Conservation (phyloP, 163 green algal species). For the Smithsoniella earleae region DNA sequence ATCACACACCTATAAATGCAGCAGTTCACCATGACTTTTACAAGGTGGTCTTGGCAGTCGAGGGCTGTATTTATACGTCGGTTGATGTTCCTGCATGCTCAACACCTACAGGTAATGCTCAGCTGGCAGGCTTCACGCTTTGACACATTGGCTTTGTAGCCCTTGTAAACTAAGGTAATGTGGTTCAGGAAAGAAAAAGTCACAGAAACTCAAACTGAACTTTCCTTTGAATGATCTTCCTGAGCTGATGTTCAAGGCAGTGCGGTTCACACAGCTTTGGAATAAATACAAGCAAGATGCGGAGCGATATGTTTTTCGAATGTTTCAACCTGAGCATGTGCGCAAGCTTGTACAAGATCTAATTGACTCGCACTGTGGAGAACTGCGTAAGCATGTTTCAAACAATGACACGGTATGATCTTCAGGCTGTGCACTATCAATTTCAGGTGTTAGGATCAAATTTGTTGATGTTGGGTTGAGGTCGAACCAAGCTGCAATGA, state of each 20-base stretch:
- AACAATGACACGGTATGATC: too few species aligned
- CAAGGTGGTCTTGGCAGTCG: slow-evolving; percentile 25
- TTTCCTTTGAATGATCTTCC: slow-evolving; percentile 17
- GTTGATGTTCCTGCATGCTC: slow-evolving; percentile 20
- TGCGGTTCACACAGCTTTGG: slow-evolving; percentile 29
- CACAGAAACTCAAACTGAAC: slow-evolving; percentile 27
- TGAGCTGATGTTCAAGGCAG: slow-evolving; percentile 31
- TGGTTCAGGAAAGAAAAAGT: slow-evolving; percentile 21
- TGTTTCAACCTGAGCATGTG: not conserved
- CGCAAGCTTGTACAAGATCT: slow-evolving; percentile 5
- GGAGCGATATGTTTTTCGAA: slow-evolving; percentile 29
- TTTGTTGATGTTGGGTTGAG: not conserved
- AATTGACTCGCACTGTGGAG: slow-evolving; percentile 11
- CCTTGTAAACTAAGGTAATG: too few species aligned
- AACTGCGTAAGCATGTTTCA: slow-evolving; percentile 17
- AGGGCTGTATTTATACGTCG: slow-evolving; percentile 27
- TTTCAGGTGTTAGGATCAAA: not conserved
- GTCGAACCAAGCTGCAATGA: not conserved
- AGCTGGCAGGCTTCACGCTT: too few species aligned
- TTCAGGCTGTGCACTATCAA: not conserved
- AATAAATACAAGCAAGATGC: slow-evolving; percentile 31
- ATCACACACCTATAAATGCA: slow-evolving; percentile 27
- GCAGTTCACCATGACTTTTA: slow-evolving; percentile 29
- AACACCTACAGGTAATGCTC: slow-evolving; percentile 19
- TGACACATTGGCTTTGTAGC: too few species aligned